These are phyloP conservation scores for Didymella pomorum DNA, from an alignment of 2,329 filamentous ascomycete genomes.

Conservation along the genomic window DNA sequence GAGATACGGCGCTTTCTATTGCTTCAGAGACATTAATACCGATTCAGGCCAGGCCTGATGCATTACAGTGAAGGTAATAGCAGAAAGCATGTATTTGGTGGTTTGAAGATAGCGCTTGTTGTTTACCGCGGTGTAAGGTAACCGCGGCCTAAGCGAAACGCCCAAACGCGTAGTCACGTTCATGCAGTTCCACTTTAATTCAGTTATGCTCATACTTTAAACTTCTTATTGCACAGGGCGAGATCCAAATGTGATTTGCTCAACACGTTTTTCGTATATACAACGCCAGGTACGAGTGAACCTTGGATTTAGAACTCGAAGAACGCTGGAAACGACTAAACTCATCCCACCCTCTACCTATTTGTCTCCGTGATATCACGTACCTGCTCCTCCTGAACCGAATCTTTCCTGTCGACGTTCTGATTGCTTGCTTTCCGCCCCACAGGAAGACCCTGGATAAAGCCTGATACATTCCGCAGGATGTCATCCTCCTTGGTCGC, in stretches of 20 bases:
- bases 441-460: constrained; percentile 37
- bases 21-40: background rate
- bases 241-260: background rate
- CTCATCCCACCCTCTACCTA: constrained; percentile 17
- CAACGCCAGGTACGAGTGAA: background rate
- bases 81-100: background rate
- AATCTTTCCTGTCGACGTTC: constrained; percentile 26
- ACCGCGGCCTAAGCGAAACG: constrained; percentile 30
- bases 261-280: background rate
- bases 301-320: background rate
- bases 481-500: constrained; percentile 52
- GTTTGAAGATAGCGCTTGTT: constrained; percentile 10
- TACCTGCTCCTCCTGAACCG: constrained; percentile 17
- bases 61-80: background rate
- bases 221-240: background rate
- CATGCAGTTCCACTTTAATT: constrained; percentile 2
- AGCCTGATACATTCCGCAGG: constrained; percentile 36
- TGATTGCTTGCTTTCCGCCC: constrained; percentile 29
- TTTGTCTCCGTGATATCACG: constrained; percentile 23
- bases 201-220: background rate
- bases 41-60: no score
- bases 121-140: constrained; percentile 23
- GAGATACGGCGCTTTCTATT: background rate
- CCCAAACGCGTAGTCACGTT: constrained; percentile 32
- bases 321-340: background rate